These are phyloP conservation scores for barley (Hordeum vulgare) DNA, from an alignment of 176 grass and related monocot species.

Conservation along the genomic window MorexV3_pseudomolecules_assembly NC_058520.1:123128566-123129065, in stretches of 20 bases:
- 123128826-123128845: background rate
- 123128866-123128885: background rate
- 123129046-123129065: background rate
- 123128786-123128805: background rate
- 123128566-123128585: no score
- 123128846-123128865: background rate
- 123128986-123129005: no score
- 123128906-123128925: background rate
- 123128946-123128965: background rate
- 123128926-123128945: background rate
- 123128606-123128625: no score
- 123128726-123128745: no score
- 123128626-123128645: no score
- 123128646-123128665: no score
- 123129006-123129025: background rate
- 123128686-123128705: no score
- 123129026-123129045: background rate
- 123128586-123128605: no score
- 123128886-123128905: background rate
- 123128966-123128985: background rate
- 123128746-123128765: background rate
- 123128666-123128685: no score
- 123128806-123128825: slow-evolving; percentile 20
- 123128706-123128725: no score
- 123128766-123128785: slow-evolving; percentile 23